phyloP scores from a whole-genome alignment of 768 basidiomycete genomes.

The Gautieria morchelliformis region DNA sequence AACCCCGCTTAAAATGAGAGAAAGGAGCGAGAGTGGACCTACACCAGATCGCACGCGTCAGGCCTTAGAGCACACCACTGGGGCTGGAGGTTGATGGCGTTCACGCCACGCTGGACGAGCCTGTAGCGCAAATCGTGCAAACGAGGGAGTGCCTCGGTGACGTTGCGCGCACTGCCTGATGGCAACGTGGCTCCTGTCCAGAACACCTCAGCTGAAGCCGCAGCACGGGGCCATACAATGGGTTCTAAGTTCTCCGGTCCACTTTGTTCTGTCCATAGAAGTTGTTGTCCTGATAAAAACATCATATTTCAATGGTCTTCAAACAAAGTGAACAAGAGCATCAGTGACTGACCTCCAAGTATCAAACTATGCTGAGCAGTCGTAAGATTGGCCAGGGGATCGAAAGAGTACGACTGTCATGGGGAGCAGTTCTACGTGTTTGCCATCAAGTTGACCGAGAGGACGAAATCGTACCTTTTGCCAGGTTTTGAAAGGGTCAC shows the following conservation, averaged over 20 bases:
- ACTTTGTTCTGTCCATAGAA: constrained; percentile 69
- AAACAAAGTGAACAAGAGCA: background rate
- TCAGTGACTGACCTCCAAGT: constrained; percentile 50
- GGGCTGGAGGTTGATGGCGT: constrained; percentile 55
- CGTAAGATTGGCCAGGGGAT: constrained; percentile 53
- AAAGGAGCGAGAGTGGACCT: constrained; percentile 1
- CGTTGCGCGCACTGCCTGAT: constrained; percentile 27
- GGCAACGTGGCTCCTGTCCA: constrained; percentile 46
- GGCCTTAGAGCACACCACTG: constrained; percentile 63
- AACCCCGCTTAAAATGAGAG: background rate
- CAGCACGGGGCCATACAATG: constrained; percentile 65
- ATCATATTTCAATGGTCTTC: background rate
- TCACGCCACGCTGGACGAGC: constrained; percentile 51
- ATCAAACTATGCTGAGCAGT: constrained; percentile 41
- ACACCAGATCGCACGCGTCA: constrained; percentile 39
- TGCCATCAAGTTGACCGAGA: background rate
- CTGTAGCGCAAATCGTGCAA: constrained; percentile 56
- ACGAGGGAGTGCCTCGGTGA: constrained; percentile 45
- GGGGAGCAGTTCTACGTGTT: constrained; percentile 10
- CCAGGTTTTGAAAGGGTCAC: constrained; percentile 77
- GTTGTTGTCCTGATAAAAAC: constrained; percentile 39
- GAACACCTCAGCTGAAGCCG: constrained; percentile 64
- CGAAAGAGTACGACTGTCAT: constrained; percentile 53
- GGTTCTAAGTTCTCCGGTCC: constrained; percentile 59
- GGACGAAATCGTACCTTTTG: constrained; percentile 38